Conservation (phyloP, 2,329 filamentous ascomycete species). For the Colletotrichum echinochloae region DNA sequence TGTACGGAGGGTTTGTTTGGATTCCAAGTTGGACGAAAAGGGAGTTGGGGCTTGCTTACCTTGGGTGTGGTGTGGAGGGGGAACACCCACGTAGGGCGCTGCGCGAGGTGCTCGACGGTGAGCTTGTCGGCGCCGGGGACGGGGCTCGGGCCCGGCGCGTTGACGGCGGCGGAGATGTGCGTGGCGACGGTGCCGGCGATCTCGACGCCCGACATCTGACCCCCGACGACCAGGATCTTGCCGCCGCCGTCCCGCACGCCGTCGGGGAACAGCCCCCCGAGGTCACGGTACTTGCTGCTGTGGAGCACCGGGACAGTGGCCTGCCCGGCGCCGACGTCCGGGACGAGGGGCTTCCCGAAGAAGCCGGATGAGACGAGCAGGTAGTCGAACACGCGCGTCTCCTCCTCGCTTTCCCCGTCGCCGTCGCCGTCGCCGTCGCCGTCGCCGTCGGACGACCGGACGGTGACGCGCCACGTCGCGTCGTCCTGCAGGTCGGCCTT, state of each 20-base stretch:
- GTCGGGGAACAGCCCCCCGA: conserved; percentile 60
- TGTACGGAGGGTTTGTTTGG: neutral
- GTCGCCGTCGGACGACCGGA: conserved; percentile 44
- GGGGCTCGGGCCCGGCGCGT: conserved; percentile 60
- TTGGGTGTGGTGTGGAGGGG: conserved; percentile 68
- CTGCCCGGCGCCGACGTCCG: conserved; percentile 54
- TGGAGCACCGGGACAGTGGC: conserved; percentile 68
- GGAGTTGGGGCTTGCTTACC: too few species aligned
- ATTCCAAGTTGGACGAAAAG: too few species aligned
- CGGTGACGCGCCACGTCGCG: conserved; percentile 56
- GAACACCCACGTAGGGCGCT: conserved; percentile 79
- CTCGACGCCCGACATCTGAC: conserved; percentile 86
- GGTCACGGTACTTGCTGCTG: conserved; percentile 73
- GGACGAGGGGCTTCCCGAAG: conserved; percentile 73
- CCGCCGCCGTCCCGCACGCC: conserved; percentile 54
- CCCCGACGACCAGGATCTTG: conserved; percentile 80
- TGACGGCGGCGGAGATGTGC: conserved; percentile 73
- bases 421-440: conserved; percentile 48
- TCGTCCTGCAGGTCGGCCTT: conserved; percentile 51
- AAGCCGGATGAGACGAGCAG: conserved; percentile 81
- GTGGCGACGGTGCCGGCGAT: conserved; percentile 78
- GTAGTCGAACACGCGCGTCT: conserved; percentile 73
- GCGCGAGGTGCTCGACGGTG: conserved; percentile 75
- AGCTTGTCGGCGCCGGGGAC: conserved; percentile 61
- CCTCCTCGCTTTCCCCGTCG: conserved; percentile 49